A percentile compares a stretch with the other conserved stretches of the same genome.
Conservation (phyloP, 305 asterid species). For the Fraxinus platypoda region DNA sequence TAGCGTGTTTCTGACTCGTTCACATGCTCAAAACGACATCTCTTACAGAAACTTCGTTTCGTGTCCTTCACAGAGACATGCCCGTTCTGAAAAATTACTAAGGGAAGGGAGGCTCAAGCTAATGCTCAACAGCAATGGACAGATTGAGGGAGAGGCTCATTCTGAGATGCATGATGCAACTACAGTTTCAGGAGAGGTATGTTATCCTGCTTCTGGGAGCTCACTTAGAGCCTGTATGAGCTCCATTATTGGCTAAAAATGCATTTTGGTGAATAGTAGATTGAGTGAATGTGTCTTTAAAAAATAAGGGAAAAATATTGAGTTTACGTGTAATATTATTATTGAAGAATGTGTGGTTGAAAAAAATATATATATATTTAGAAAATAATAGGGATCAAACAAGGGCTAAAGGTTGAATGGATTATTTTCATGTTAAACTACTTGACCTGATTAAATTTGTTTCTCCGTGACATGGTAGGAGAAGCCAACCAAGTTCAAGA, state of each 20-base stretch:
- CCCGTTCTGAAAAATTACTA: slow-evolving; percentile 77
- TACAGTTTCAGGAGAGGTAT: slow-evolving; percentile 43
- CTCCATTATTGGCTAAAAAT: neutral
- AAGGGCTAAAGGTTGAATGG: slow-evolving; percentile 4
- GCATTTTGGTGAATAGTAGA: neutral
- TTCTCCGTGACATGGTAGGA: slow-evolving; percentile 18
- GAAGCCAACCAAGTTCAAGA: slow-evolving; percentile 36
- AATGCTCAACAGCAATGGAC: slow-evolving; percentile 63
- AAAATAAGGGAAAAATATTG: too few relatives aligned
- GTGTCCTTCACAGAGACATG: slow-evolving; percentile 61
- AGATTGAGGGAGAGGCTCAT: slow-evolving; percentile 54
- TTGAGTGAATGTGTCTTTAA: neutral
- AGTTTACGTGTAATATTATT: neutral
- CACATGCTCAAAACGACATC: neutral
- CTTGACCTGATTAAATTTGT: slow-evolving; percentile 13
- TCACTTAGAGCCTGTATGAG: neutral
- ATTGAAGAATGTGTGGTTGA: neutral
- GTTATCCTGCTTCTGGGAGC: slow-evolving; percentile 23
- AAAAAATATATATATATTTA: too few relatives aligned
- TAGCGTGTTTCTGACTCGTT: neutral
- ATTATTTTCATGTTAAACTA: slow-evolving; percentile 6
- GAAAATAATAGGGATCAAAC: neutral
- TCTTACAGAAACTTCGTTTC: slow-evolving; percentile 3
- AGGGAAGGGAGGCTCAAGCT: slow-evolving; percentile 89
- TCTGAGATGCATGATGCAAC: slow-evolving; percentile 30